A percentile compares a stretch with the other conserved stretches of the same genome.
Conservation (phyloP, 345 rosid species). For the Mangifera indica region DNA sequence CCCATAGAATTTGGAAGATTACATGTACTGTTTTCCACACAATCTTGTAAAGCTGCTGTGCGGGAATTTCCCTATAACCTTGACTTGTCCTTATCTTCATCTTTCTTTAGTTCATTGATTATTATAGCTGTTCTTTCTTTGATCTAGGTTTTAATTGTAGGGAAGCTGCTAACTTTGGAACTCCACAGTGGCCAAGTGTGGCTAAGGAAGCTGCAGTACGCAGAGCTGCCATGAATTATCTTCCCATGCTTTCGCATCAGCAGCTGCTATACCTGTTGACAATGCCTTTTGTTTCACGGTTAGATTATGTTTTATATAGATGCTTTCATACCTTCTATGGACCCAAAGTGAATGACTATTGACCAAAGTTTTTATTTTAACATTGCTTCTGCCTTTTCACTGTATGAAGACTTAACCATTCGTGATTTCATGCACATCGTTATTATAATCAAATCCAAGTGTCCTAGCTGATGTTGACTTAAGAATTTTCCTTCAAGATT, state of each 20-base stretch:
- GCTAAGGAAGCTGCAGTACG: constrained; percentile 99
- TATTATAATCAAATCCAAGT: not conserved
- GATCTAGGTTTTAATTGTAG: constrained; percentile 92
- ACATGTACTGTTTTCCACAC: constrained; percentile 2
- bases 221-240: constrained; percentile 99
- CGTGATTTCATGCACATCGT: not conserved
- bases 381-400: constrained; percentile 10
- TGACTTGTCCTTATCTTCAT: constrained; percentile 4
- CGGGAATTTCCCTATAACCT: not conserved
- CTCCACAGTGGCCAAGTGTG: constrained; percentile 92
- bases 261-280: constrained; percentile 94
- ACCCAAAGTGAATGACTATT: constrained; percentile 2
- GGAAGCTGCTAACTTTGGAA: constrained; percentile 98
- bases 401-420: not conserved
- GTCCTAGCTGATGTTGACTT: no score
- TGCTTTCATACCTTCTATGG: not conserved
- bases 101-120: constrained; percentile 7
- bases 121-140: constrained; percentile 19
- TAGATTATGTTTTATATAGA: constrained; percentile 23
- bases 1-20: not conserved
- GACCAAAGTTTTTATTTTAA: constrained; percentile 12
- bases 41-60: not conserved
- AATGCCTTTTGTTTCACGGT: constrained; percentile 97
- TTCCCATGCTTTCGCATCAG: constrained; percentile 99
- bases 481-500: not conserved